phyloP scores from a whole-genome alignment of 1,284 basidiomycete species.

The Leccinum subrobustum region DNA sequence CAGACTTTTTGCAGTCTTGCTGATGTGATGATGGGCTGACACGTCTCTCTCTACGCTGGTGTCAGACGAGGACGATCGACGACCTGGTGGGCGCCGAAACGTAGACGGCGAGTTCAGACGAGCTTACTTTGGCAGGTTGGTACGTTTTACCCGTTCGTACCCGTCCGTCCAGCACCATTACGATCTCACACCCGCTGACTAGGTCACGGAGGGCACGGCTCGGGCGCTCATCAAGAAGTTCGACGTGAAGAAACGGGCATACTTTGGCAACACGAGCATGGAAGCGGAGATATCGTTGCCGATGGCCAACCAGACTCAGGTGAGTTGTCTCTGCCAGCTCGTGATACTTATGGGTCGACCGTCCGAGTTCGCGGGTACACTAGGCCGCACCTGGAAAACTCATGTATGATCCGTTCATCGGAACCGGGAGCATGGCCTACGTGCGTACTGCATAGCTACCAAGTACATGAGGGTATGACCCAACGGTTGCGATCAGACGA shows the following conservation, averaged over 20 bases:
- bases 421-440: slow-evolving; percentile 96
- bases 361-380: slow-evolving; percentile 42
- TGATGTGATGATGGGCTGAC: not conserved
- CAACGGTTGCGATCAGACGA: slow-evolving; percentile 48
- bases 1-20: too few relatives aligned
- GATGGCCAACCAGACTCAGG: slow-evolving; percentile 95
- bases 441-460: slow-evolving; percentile 36
- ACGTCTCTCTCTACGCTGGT: not conserved
- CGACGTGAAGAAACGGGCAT: slow-evolving; percentile 87
- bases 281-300: slow-evolving; percentile 92
- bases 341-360: not conserved
- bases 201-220: slow-evolving; percentile 76
- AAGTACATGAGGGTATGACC: slow-evolving; percentile 21
- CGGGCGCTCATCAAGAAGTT: slow-evolving; percentile 68
- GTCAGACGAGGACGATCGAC: slow-evolving; percentile 50
- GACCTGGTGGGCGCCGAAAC: slow-evolving; percentile 48
- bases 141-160: slow-evolving; percentile 44
- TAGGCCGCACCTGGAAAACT: slow-evolving; percentile 87
- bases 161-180: not conserved
- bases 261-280: slow-evolving; percentile 98
- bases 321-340: slow-evolving; percentile 27
- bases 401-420: slow-evolving; percentile 95
- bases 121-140: slow-evolving; percentile 83
- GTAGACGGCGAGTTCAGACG: slow-evolving; percentile 68
- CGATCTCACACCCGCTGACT: not conserved